Evolutionary conservation across 2,329 filamentous ascomycete species (phyloP).

Genomic region (Hortaea werneckii): DNA sequence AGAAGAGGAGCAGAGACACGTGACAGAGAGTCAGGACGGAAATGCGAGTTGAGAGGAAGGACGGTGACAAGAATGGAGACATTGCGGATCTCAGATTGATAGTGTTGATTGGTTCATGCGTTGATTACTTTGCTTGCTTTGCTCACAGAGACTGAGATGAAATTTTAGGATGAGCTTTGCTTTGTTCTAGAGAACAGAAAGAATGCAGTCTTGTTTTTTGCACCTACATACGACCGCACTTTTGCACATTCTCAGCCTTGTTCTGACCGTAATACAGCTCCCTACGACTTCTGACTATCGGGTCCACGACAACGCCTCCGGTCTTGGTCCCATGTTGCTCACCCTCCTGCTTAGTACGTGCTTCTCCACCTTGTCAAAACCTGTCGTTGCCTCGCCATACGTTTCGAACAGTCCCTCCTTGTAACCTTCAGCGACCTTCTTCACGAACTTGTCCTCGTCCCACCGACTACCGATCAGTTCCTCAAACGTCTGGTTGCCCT

Average conservation of each 20-base stretch:
- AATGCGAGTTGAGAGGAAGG: not conserved
- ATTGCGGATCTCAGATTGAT: not conserved
- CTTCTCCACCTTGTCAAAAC: constrained; percentile 67
- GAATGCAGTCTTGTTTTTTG: not conserved
- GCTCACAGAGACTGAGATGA: not conserved
- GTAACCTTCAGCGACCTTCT: constrained; percentile 76
- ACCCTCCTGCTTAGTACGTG: constrained; percentile 41
- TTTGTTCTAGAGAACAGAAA: not conserved
- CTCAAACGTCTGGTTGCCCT: constrained; percentile 58
- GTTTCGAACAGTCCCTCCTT: constrained; percentile 59
- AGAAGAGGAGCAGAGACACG: not conserved
- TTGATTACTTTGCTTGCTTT: constrained; percentile 2
- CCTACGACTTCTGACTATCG: not conserved
- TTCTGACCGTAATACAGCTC: not conserved
- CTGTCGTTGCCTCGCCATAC: constrained; percentile 67
- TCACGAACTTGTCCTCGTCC: constrained; percentile 73
- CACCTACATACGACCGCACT: not conserved
- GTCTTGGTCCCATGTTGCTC: constrained; percentile 7
- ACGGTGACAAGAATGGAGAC: not conserved
- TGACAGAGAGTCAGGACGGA: not conserved
- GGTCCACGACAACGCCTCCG: constrained; percentile 5
- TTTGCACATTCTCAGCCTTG: not conserved
- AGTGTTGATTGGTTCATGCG: not conserved
- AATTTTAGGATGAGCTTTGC: not conserved
- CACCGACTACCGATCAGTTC: constrained; percentile 74